A percentile compares a stretch with the other conserved stretches of the same genome.
Conservation (phyloP, 2,329 filamentous ascomycete genomes). For the Penicillium sp. region DNA sequence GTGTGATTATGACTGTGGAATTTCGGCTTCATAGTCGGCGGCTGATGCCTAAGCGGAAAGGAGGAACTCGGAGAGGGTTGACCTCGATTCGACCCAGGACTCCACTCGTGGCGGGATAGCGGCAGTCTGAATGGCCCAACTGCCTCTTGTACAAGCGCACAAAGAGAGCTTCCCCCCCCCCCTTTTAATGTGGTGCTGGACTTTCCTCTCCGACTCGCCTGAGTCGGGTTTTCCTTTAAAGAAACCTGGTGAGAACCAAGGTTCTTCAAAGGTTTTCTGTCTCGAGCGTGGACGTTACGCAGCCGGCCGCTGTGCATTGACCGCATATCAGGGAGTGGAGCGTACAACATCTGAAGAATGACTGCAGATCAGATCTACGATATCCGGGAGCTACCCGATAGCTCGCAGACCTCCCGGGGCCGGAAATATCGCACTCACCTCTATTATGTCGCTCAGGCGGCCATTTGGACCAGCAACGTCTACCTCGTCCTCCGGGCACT, state of each 20-base stretch:
- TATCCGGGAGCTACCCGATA: slow-evolving; percentile 19
- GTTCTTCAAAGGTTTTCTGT: not conserved
- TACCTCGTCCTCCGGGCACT: slow-evolving; percentile 19
- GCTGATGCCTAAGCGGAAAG: slow-evolving; percentile 1
- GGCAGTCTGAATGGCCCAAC: slow-evolving; percentile 6
- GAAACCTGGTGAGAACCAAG: not conserved
- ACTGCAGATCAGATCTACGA: slow-evolving; percentile 5
- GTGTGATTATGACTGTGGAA: not conserved
- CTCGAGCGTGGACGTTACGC: not conserved
- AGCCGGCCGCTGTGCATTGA: not conserved
- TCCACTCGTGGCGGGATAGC: slow-evolving; percentile 12
- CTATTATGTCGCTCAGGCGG: slow-evolving; percentile 11
- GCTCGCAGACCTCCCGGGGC: slow-evolving; percentile 10
- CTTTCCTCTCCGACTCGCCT: not conserved
- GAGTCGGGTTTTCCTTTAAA: not conserved
- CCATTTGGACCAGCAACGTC: slow-evolving; percentile 14
- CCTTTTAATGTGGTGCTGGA: slow-evolving; percentile 5
- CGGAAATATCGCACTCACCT: slow-evolving; percentile 15
- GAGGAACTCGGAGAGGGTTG: slow-evolving; percentile 1
- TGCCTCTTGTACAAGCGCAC: slow-evolving; percentile 11
- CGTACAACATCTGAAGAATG: slow-evolving; percentile 1
- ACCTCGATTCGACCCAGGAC: slow-evolving; percentile 11
- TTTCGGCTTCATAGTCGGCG: not conserved
- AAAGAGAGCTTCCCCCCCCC: slow-evolving; percentile 3
- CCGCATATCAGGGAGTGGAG: not conserved